Base-by-base conservation (phyloP, 2,329 filamentous ascomycete species). In the Periconia digitata region DNA sequence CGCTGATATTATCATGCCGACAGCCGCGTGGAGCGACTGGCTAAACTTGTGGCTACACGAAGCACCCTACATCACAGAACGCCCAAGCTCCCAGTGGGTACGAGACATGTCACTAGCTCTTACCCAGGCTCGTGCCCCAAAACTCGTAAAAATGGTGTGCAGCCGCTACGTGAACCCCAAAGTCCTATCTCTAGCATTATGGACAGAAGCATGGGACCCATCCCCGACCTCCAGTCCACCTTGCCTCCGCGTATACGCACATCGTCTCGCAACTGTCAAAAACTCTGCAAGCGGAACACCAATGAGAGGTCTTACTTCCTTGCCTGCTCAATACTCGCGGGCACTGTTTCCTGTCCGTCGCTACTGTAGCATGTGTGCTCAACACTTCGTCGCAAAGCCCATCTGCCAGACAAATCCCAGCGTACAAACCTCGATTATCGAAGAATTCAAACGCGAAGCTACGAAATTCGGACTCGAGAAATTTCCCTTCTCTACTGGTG, bases 181-280 rank as follows among this genome's bases (percentile, higher is more conserved):
- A 13, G 12, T 15, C 4, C 10, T 10, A 32, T 6, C 27, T 15
- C n/a, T 32, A 3, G 27, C 12, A 10, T 32, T 15, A 4, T 32
- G 27, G 27, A 32, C 12, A 32, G 27, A 4, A 10, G n/a, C 3
- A 32, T 32, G 27, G 27, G n/a, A 32, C 27, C 4, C 27, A 12
- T 32, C 27, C 22, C n/a, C 10, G 6, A 21, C 36, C 13, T 16
- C 24, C 13, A 40, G 20, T 15, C 36, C 7, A 10, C 35, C 43
- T 8, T 43, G 43, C 35, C 20, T 50, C 6, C 40, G 50, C 6
- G 41, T 49, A 3, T 47, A 49, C n/a, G 53, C 53, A 12, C 53
- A 55, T 18, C 21, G 34, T 10, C 42, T 55, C 27, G 53, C 36
- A 6, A 35, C 23, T 12, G 43, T 38, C 16, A 17, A 38, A 8